Evolutionary conservation across 2,329 filamentous ascomycete genomes (phyloP), one percentile per base, ranked within the genome.

Genomic region (Cytospora piceae): DNA sequence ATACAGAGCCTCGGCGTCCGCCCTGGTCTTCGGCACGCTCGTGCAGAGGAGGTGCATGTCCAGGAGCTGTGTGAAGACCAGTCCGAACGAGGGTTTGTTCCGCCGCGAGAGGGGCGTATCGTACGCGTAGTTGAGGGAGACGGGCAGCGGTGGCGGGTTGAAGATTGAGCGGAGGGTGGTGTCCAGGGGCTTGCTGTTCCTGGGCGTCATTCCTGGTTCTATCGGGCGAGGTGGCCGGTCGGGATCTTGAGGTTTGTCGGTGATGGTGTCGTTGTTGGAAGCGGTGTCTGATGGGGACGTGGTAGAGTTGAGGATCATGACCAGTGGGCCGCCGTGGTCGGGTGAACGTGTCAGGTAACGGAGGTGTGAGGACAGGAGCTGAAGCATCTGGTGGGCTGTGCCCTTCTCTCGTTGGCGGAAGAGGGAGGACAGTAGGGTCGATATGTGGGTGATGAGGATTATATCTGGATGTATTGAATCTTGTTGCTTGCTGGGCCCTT

Each of bases 301-400:
- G 1, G 82, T 84, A 0, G 81, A 80, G 75, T 88, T 88, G 64
- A 87, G 78, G 2, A 88, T 74, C 65, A 88, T 73, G 34, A 87
- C 75, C 7, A 88, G 77, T 1, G 84, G 80, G 15, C 74, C 77
- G 14, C 76, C 75, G 9, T 75, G 63, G 27, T 68, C 37, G 0
- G 79, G 69, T 11, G 73, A 78, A 34, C 77, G 79, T 1, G 83
- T 75, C 9, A 87, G 74, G 66, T 77, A 73, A 24, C 80, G 79
- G 15, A 87, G 75, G 56, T 77, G 80, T 4, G 67, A 77, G 31
- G 80, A 78, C 27, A 88, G 79, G n/a, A 77, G 74, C 39, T 80
- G 77, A n/a, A 86, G 75, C 15, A 77, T 74, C 5, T 73, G 71
- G 73, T 87, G 85, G 1, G 85, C 85, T 51, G 77, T 71, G 4